Evolutionary conservation across 1,284 basidiomycete genomes (phyloP).

Genomic region (Ganoderma lucidum): DNA sequence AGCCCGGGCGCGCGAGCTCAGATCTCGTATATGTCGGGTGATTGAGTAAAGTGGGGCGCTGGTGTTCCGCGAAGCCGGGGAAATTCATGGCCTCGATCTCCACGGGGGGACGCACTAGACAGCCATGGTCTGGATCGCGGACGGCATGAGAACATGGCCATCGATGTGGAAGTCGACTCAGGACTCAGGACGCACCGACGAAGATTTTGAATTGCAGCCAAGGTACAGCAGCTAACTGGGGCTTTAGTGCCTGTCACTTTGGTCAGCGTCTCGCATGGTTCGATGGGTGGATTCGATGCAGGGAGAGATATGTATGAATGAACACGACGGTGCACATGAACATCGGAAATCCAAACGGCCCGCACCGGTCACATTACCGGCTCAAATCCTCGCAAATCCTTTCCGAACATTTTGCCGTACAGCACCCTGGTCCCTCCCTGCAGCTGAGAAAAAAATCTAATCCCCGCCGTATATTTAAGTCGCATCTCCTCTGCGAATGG

Average conservation of each 20-base stretch:
- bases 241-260: conserved; percentile 13
- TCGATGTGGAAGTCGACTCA: background rate
- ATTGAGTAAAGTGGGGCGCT: conserved; percentile 15
- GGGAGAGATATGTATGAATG: too few relatives aligned
- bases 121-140: conserved; percentile 1
- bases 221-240: conserved; percentile 10
- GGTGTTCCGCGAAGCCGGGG: conserved; percentile 13
- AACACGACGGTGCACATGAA: background rate
- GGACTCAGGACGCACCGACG: conserved; percentile 1
- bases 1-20: conserved; percentile 18
- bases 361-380: conserved; percentile 7
- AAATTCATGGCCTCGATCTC: conserved; percentile 11
- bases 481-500: conserved; percentile 11
- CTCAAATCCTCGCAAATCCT: background rate
- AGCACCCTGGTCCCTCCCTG: background rate
- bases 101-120: background rate
- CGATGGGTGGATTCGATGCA: conserved; percentile 4
- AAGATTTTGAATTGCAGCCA: background rate
- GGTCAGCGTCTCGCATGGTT: conserved; percentile 9
- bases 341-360: background rate
- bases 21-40: conserved; percentile 16
- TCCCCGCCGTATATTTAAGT: conserved; percentile 12
- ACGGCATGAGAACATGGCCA: background rate
- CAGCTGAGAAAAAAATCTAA: conserved; percentile 17
- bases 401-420: background rate